Evolutionary conservation across 1,284 basidiomycete species (phyloP), one percentile per base, ranked within the genome.

Genomic region (Meripilus lineatus): DNA sequence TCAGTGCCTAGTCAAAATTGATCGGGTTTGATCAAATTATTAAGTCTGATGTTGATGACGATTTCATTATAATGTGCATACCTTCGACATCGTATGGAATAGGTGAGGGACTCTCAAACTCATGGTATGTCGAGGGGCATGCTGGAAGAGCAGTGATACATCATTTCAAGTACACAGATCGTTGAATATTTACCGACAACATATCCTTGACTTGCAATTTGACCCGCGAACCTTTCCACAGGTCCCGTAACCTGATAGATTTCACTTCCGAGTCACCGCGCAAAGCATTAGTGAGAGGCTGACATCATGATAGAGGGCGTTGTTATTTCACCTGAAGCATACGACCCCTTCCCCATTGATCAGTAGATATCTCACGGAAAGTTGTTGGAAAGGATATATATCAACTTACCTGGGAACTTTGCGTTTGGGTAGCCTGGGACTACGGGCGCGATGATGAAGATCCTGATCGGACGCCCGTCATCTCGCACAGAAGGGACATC

Each of bases 171-270:
- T 18, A 37, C 15, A 13, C 40, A n/a, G 15, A 24, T 18, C 14
- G 32, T 8, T 22, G 41, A 24, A 7, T 5, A 62, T 77, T 43
- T 43, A 79, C 85, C 87, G 3, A 87, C 84, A 42, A 90, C 75
- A 56, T 77, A 89, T 47, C 87, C 92, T 45, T 94, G 90, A 46
- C 88, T 89, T 1, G 93, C 93, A 54, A 96, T 94, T 66, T 93
- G 88, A 18, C 89, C 81, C 0, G 91, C 93, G 62, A 94, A 94
- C 34, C 91, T 77, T 58, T 91, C 86, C 11, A 92, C 89, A 30
- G 89, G 88, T 1, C 88, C 87, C 21, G 89, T 90, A 1, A 90
- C 87, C 64, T 90, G 87, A 59, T 90, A 90, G 46, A 90, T 90
- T 62, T 90, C 87, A 58, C 87, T 89, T 43, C 25, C 28, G 21